Conservation (phyloP, 2,329 filamentous ascomycete genomes). For the Diaporthe aspalathi region DNA sequence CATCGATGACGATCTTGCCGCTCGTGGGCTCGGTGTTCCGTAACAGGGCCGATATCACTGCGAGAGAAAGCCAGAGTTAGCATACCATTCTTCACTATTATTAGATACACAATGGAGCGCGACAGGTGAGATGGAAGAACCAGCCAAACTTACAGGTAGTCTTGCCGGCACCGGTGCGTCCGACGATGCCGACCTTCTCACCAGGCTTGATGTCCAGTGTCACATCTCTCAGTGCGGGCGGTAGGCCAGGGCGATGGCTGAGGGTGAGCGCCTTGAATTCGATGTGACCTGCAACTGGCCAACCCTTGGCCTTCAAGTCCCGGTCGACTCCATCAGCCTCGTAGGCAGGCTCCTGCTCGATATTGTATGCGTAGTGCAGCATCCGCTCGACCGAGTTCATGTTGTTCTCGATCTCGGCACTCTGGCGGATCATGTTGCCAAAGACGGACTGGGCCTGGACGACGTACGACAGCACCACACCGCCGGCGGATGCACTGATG, state of each 20-base stretch:
- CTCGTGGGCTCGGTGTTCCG: constrained; percentile 26
- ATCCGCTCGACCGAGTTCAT: constrained; percentile 78
- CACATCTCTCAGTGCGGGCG: constrained; percentile 72
- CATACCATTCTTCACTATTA: background rate
- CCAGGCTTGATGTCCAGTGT: constrained; percentile 46
- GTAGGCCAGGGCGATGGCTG: constrained; percentile 74
- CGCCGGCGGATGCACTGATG: constrained; percentile 72
- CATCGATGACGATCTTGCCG: constrained; percentile 69
- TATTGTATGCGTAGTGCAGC: constrained; percentile 71
- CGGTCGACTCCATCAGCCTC: constrained; percentile 51
- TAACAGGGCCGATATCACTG: constrained; percentile 33
- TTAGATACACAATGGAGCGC: background rate
- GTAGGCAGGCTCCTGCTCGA: constrained; percentile 69
- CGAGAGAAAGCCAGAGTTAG: background rate
- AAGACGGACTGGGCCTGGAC: constrained; percentile 72
- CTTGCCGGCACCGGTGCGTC: constrained; percentile 85
- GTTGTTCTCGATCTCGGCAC: constrained; percentile 76
- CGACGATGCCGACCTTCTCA: constrained; percentile 65
- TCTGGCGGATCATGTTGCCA: constrained; percentile 57
- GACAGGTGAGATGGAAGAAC: background rate
- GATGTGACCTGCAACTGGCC: constrained; percentile 76
- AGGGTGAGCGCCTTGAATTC: constrained; percentile 77
- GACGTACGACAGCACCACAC: constrained; percentile 74
- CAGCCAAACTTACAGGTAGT: constrained; percentile 59
- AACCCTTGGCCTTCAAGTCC: constrained; percentile 53